Conservation (phyloP, 805 yeast genomes). For the Candida nemodendra region DNA sequence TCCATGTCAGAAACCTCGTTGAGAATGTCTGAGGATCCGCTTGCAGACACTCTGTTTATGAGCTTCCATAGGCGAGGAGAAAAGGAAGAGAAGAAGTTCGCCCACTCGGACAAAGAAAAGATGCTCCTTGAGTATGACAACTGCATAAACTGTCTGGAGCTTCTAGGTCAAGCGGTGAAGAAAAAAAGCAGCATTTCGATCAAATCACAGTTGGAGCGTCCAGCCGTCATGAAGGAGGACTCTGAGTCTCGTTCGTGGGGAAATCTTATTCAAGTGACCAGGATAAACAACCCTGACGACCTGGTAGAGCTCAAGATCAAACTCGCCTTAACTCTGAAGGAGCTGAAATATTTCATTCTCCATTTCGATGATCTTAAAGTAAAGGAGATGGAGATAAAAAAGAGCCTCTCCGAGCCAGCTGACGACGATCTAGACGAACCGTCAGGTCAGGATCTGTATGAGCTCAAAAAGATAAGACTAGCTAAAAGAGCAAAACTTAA, state of each 20-base stretch:
- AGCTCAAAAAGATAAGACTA: conserved; percentile 11
- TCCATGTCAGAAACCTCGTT: neutral
- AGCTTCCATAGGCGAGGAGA: conserved; percentile 58
- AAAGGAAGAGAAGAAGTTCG: conserved; percentile 62
- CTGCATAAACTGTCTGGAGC: conserved; percentile 43
- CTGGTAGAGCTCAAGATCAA: conserved; percentile 50
- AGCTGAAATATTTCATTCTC: conserved; percentile 38
- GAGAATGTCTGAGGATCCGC: conserved; percentile 37
- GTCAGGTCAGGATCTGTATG: conserved; percentile 14
- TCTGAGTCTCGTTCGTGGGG: conserved; percentile 16
- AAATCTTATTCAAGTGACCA: conserved; percentile 27
- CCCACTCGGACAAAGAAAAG: conserved; percentile 50
- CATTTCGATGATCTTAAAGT: conserved; percentile 41
- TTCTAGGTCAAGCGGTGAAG: conserved; percentile 28
- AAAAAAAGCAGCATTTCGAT: conserved; percentile 9
- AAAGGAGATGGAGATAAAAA: conserved; percentile 30
- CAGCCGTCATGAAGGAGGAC: conserved; percentile 42
- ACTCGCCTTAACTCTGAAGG: conserved; percentile 49
- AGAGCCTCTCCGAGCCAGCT: conserved; percentile 22
- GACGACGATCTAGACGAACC: conserved; percentile 31
- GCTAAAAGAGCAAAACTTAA: conserved; percentile 23
- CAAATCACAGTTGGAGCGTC: conserved; percentile 7
- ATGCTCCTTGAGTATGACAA: conserved; percentile 58
- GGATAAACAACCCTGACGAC: conserved; percentile 47
- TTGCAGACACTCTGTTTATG: conserved; percentile 44